These are phyloP conservation scores for Cruciata laevipes DNA, from an alignment of 257 asterid genomes.

Conservation along the genomic window DNA sequence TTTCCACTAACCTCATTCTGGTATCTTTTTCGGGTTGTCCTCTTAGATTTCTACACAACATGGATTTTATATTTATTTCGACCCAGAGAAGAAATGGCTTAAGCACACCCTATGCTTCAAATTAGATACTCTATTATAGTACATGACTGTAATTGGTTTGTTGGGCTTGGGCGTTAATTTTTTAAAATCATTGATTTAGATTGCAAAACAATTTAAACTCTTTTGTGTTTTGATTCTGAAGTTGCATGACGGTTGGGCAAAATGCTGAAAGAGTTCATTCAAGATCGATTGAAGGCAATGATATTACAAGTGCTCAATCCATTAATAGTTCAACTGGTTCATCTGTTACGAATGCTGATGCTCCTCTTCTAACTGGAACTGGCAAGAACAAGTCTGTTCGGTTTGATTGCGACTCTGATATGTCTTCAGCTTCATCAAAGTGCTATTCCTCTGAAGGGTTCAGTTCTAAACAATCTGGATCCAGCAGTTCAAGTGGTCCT, in stretches of 20 bases:
- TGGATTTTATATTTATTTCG: background rate
- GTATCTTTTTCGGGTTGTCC: background rate
- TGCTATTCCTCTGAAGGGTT: constrained; percentile 29
- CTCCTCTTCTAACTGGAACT: background rate
- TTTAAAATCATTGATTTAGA: background rate
- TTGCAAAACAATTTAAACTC: background rate
- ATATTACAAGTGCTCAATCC: constrained; percentile 8
- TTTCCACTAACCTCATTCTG: background rate
- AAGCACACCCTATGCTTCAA: background rate
- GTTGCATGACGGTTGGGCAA: constrained; percentile 14
- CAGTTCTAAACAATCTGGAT: constrained; percentile 30
- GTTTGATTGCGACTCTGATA: constrained; percentile 34
- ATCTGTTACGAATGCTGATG: background rate
- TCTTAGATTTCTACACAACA: background rate
- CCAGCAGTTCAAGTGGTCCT: constrained; percentile 19
- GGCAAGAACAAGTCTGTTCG: constrained; percentile 38
- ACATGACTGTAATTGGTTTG: background rate
- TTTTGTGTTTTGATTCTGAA: background rate
- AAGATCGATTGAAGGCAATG: constrained; percentile 3
- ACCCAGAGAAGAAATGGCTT: background rate
- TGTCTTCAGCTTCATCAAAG: constrained; percentile 29
- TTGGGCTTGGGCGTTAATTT: background rate
- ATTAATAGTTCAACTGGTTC: constrained; percentile 1
- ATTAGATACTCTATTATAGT: background rate
- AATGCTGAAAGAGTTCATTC: constrained; percentile 24